These are phyloP conservation scores for Cryptococcus jaspeensis DNA, from an alignment of 1,284 basidiomycete genomes.

Conservation along the genomic window DNA sequence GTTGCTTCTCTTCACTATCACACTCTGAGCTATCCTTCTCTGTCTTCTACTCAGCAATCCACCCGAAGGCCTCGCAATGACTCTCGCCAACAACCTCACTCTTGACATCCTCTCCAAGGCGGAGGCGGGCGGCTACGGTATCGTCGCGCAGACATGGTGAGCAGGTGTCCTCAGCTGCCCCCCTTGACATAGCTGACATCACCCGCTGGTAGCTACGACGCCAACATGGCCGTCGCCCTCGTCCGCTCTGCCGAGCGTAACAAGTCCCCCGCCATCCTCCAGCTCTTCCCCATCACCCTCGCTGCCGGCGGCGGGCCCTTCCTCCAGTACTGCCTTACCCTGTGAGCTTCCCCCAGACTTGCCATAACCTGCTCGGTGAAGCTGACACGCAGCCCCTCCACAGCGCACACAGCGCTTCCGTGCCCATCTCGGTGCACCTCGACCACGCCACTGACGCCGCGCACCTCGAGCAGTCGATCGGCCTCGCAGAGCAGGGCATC, in stretches of 20 bases:
- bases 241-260: slow-evolving; percentile 46
- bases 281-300: slow-evolving; percentile 49
- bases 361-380: neutral
- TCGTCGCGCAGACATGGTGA: slow-evolving; percentile 42
- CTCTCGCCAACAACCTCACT: slow-evolving; percentile 44
- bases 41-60: too few relatives aligned
- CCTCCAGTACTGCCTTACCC: slow-evolving; percentile 36
- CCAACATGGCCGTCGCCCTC: slow-evolving; percentile 41
- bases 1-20: too few relatives aligned
- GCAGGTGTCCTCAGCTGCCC: neutral
- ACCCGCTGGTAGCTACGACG: slow-evolving; percentile 36
- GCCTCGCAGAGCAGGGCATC: slow-evolving; percentile 47
- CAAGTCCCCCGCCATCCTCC: slow-evolving; percentile 46
- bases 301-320: slow-evolving; percentile 34
- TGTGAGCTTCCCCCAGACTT: slow-evolving; percentile 34
- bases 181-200: neutral
- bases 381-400: slow-evolving; percentile 54
- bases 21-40: too few relatives aligned
- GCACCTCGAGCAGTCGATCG: slow-evolving; percentile 51
- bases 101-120: slow-evolving; percentile 47
- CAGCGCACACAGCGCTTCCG: slow-evolving; percentile 54
- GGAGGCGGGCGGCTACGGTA: slow-evolving; percentile 45
- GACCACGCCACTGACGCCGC: slow-evolving; percentile 54
- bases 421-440: slow-evolving; percentile 53
- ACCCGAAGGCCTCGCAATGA: slow-evolving; percentile 24